Conservation (phyloP, 2,329 filamentous ascomycete genomes). For the Elsinoe perseae region DNA sequence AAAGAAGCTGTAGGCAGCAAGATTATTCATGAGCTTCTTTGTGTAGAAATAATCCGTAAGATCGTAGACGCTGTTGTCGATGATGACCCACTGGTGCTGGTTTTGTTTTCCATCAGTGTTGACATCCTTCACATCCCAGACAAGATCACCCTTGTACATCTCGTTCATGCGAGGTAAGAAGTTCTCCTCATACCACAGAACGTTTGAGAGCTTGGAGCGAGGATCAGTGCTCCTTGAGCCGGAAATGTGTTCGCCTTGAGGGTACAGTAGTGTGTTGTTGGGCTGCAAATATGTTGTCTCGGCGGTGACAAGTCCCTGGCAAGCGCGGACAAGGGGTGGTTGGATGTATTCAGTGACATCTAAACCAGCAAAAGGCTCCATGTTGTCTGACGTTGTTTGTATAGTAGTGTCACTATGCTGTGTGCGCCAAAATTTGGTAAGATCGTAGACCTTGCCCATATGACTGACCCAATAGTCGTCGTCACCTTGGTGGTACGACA, state of each 20-base stretch:
- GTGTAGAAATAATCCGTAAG: slow-evolving; percentile 88
- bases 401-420: slow-evolving; percentile 70
- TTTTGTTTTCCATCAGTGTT: slow-evolving; percentile 57
- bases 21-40: slow-evolving; percentile 47
- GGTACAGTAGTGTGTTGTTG: slow-evolving; percentile 53
- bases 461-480: slow-evolving; percentile 82
- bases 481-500: slow-evolving; percentile 60
- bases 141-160: slow-evolving; percentile 80
- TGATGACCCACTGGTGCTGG: slow-evolving; percentile 69
- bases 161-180: slow-evolving; percentile 76
- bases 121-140: slow-evolving; percentile 57
- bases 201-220: slow-evolving; percentile 49
- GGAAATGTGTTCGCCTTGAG: slow-evolving; percentile 56
- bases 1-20: slow-evolving; percentile 60
- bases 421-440: slow-evolving; percentile 76
- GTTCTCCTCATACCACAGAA: slow-evolving; percentile 66
- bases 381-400: slow-evolving; percentile 52
- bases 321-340: slow-evolving; percentile 66
- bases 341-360: slow-evolving; percentile 81
- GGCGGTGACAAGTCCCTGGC: slow-evolving; percentile 61
- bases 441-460: slow-evolving; percentile 83
- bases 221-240: slow-evolving; percentile 46
- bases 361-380: slow-evolving; percentile 70
- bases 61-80: slow-evolving; percentile 73
- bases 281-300: slow-evolving; percentile 48